Percentiles rank a stretch among this genome's conserved stretches.
Conservation (phyloP, 352 stramenopile genomes). For the Pythium myriotylum region DNA sequence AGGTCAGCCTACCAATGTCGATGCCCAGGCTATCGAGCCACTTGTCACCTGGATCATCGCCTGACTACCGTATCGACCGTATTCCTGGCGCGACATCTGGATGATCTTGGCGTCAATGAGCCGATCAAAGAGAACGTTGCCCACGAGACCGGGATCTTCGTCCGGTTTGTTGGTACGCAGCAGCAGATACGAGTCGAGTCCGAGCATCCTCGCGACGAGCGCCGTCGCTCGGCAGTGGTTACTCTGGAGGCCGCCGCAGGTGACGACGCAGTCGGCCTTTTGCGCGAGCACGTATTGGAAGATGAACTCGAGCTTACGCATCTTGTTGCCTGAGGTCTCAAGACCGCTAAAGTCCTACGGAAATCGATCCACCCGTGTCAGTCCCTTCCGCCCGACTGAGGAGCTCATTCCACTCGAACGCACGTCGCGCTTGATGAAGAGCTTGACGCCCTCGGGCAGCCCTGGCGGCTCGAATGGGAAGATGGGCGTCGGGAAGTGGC, state of each 20-base stretch:
- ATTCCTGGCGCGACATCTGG: constrained; percentile 82
- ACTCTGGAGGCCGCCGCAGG: constrained; percentile 92
- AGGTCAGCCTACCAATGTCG: too few species aligned
- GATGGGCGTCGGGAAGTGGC: constrained; percentile 84
- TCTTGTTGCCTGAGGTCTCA: constrained; percentile 95
- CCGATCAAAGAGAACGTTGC: constrained; percentile 81
- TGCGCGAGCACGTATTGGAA: constrained; percentile 89
- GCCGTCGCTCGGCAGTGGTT: constrained; percentile 93
- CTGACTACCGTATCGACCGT: constrained; percentile 75
- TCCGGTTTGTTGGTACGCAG: constrained; percentile 82
- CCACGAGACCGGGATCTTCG: constrained; percentile 65
- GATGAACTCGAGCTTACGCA: constrained; percentile 95
- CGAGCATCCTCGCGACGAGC: constrained; percentile 85
- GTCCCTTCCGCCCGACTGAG: too few species aligned
- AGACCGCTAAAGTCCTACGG: constrained; percentile 84
- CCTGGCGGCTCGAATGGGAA: constrained; percentile 72
- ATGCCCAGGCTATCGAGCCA: neutral
- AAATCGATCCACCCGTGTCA: neutral
- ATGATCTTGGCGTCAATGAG: constrained; percentile 76
- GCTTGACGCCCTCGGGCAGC: constrained; percentile 62
- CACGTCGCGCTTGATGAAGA: constrained; percentile 88
- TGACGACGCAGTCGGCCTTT: constrained; percentile 89
- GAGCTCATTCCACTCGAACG: too few species aligned
- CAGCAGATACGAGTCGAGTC: constrained; percentile 91
- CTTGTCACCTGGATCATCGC: constrained; percentile 75